Base-by-base conservation (phyloP, 2,329 filamentous ascomycete species). In the Xylariales sp. region DNA sequence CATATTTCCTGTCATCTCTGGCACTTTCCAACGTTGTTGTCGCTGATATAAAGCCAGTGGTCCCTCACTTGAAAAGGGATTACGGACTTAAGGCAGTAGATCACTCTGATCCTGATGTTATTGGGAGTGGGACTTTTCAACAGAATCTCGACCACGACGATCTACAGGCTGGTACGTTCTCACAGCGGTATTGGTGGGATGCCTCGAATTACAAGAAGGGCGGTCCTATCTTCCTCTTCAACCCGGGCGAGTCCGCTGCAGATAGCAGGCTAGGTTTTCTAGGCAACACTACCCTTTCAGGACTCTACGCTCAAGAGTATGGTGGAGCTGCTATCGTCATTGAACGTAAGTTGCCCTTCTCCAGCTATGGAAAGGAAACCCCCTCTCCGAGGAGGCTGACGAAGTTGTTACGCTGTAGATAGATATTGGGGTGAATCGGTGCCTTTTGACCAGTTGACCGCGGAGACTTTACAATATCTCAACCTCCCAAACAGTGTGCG, bases 401-500 rank as follows among this genome's bases (percentile, higher is more conserved):
- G 23, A 25, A 25, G n/a, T n/a, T n/a, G n/a, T n/a, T n/a, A n/a
- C n/a, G 13, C n/a, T 25, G 8, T 14, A 37, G 34, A 52, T 31
- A 39, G 49, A 27, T 50, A 50, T 36, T 50, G 40, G 40, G 49
- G 49, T 5, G 19, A 48, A 18, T 49, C 46, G 3, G 25, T 44
- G 14, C 49, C 47, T 11, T 47, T 41, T 32, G 37, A 47, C 27
- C 40, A 38, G 7, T 38, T 50, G 3, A 50, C 47, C 11, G 39
- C 47, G 14, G 49, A 52, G 31, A 49, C 49, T 6, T 31, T 50
- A 8, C 45, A 46, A 27, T 41, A 55, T 19, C 45, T 57, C 23
- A 56, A 47, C 35, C 40, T 53, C 3, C 51, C 53, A 23, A 57
- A 30, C 33, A 47, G 53, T 4, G 46, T 60, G 4, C 44, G 45